Conservation (phyloP, 345 rosid species). For the Acer negundo region DNA sequence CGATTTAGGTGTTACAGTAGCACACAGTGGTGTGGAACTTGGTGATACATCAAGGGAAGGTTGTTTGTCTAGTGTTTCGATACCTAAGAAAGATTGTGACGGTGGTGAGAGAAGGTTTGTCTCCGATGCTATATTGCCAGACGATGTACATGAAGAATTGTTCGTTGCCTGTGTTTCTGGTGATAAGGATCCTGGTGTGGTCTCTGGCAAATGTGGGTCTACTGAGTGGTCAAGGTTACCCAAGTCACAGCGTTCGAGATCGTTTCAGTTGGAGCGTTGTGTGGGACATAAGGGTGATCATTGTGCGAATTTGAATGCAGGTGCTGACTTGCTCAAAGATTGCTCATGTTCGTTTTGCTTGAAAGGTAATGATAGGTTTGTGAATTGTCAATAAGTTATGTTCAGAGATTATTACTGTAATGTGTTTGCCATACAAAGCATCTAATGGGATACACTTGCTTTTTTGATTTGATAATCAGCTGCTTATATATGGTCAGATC, state of each 20-base stretch:
- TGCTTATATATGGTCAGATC: constrained; percentile 91
- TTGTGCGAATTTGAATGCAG: constrained; percentile 34
- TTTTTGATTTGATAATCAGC: constrained; percentile 48
- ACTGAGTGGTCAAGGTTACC: constrained; percentile 43
- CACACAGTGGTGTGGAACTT: constrained; percentile 27
- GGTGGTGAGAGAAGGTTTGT: constrained; percentile 18
- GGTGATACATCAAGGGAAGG: constrained; percentile 35
- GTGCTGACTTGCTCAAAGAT: constrained; percentile 50
- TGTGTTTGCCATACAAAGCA: neutral
- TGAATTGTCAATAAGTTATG: neutral
- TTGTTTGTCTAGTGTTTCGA: constrained; percentile 34
- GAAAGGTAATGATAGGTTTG: constrained; percentile 50
- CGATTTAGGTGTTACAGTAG: constrained; percentile 25
- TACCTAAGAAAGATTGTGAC: constrained; percentile 26
- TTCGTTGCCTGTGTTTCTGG: constrained; percentile 22
- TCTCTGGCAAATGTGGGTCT: constrained; percentile 32
- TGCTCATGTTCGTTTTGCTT: constrained; percentile 88
- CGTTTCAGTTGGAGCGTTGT: constrained; percentile 60
- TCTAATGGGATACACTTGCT: constrained; percentile 21
- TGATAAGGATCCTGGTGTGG: constrained; percentile 36
- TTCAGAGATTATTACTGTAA: neutral
- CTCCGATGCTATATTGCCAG: constrained; percentile 25
- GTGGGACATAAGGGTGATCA: constrained; percentile 36
- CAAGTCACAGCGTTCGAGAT: constrained; percentile 38
- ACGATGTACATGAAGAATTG: constrained; percentile 22